phyloP scores from a whole-genome alignment of 495 filamentous ascomycete genomes.

The Parathielavia hyrcaniae region DNA sequence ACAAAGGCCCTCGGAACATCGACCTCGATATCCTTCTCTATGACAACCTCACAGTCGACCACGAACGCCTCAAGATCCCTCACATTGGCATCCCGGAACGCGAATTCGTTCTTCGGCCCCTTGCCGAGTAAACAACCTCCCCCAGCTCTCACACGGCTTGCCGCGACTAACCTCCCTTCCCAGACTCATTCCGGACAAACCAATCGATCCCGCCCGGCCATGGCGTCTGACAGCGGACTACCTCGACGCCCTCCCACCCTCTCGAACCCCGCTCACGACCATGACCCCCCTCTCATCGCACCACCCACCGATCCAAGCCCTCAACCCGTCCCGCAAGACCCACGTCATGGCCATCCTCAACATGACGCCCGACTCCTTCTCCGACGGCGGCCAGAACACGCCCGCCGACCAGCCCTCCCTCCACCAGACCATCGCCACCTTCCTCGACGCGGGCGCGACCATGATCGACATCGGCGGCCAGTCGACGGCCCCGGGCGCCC shows the following conservation, averaged over 20 bases:
- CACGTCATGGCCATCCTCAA: conserved; percentile 93
- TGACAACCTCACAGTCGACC: conserved; percentile 57
- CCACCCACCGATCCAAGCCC: conserved; percentile 56
- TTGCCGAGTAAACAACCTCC: conserved; percentile 64
- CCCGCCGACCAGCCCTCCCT: conserved; percentile 25
- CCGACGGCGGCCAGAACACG: conserved; percentile 69
- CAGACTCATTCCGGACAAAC: conserved; percentile 59
- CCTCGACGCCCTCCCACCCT: conserved; percentile 56
- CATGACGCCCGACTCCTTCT: conserved; percentile 95
- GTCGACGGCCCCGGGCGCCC: conserved; percentile 73
- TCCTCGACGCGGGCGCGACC: conserved; percentile 62
- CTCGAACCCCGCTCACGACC: conserved; percentile 53
- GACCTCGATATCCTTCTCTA: conserved; percentile 93
- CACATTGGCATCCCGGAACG: conserved; percentile 82
- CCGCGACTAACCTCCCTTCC: not conserved
- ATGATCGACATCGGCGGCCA: conserved; percentile 93
- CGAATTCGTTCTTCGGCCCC: conserved; percentile 85
- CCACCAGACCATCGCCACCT: conserved; percentile 45
- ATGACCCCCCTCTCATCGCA: conserved; percentile 58
- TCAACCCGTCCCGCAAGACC: conserved; percentile 59
- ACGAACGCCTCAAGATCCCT: conserved; percentile 72
- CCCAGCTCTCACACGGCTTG: not conserved
- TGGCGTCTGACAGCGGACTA: conserved; percentile 52
- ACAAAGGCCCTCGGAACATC: conserved; percentile 89
- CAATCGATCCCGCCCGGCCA: conserved; percentile 43